phyloP scores from a whole-genome alignment of 139 green algal genomes.

The Pleodorina starrii region DNA sequence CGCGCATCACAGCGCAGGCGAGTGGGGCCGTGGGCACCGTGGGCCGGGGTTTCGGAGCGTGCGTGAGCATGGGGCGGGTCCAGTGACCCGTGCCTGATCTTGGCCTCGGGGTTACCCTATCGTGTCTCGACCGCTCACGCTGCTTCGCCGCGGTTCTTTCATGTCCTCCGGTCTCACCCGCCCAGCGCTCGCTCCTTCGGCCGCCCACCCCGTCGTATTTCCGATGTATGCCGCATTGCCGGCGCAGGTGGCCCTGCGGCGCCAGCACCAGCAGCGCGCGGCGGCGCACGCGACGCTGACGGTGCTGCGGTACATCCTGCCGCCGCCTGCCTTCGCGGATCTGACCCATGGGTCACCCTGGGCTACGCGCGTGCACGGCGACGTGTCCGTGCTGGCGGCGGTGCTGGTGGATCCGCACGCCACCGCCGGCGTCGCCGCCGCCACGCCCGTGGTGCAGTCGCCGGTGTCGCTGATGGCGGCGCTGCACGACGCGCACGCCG shows the following conservation, averaged over 20 bases:
- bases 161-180: not conserved
- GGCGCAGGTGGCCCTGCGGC: constrained; percentile 20
- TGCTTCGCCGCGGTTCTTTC: no score
- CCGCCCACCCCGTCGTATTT: no score
- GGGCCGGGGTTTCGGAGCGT: no score
- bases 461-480: not conserved
- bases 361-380: constrained; percentile 1
- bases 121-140: no score
- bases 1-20: constrained; percentile 13
- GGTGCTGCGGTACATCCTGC: constrained; percentile 37
- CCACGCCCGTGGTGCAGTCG: not conserved
- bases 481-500: constrained; percentile 3
- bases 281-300: constrained; percentile 16
- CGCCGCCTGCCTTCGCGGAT: constrained; percentile 20
- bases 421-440: not conserved
- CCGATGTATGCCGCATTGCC: no score
- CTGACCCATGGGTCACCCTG: constrained; percentile 35
- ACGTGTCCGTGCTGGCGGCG: constrained; percentile 11
- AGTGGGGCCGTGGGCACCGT: no score
- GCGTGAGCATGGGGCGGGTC: no score
- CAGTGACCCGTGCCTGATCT: no score
- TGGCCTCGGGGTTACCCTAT: no score
- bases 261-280: constrained; percentile 32
- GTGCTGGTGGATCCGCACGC: constrained; percentile 20
- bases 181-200: no score